Evolutionary conservation across 2,329 filamentous ascomycete species (phyloP).

Genomic region (Sporothrix pseudoabietina): DNA sequence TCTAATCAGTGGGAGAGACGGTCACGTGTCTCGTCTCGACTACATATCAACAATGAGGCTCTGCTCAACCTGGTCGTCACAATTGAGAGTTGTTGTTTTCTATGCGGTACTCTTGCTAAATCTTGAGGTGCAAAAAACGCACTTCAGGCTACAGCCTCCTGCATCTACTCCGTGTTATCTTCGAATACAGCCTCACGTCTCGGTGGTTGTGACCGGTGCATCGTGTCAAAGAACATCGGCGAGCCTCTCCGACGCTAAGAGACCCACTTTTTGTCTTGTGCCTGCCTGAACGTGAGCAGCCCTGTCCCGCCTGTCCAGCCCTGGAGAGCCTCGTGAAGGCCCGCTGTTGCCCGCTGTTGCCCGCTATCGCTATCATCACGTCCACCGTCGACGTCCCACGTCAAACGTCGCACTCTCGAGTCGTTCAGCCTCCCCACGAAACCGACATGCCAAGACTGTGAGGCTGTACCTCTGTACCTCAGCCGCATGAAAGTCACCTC

Average conservation of each 20-base stretch:
- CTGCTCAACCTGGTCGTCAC: not conserved
- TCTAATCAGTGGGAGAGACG: slow-evolving; percentile 16
- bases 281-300: not conserved
- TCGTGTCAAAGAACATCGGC: slow-evolving; percentile 17
- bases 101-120: no score
- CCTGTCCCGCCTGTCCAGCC: not conserved
- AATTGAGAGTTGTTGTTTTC: not conserved
- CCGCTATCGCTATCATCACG: not conserved
- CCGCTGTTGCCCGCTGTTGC: not conserved
- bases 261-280: slow-evolving; percentile 14
- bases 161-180: not conserved
- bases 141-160: not conserved
- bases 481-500: not conserved
- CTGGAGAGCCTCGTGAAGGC: not conserved
- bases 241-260: slow-evolving; percentile 24
- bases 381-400: not conserved
- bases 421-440: not conserved
- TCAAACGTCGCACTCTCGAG: not conserved
- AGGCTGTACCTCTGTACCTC: slow-evolving; percentile 10
- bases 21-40: slow-evolving; percentile 18
- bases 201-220: slow-evolving; percentile 11
- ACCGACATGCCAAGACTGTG: slow-evolving; percentile 10
- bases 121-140: not conserved
- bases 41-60: not conserved
- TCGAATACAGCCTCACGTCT: not conserved